Conservation (phyloP, 2,329 filamentous ascomycete genomes). For the Cladophialophora yegresii region DNA sequence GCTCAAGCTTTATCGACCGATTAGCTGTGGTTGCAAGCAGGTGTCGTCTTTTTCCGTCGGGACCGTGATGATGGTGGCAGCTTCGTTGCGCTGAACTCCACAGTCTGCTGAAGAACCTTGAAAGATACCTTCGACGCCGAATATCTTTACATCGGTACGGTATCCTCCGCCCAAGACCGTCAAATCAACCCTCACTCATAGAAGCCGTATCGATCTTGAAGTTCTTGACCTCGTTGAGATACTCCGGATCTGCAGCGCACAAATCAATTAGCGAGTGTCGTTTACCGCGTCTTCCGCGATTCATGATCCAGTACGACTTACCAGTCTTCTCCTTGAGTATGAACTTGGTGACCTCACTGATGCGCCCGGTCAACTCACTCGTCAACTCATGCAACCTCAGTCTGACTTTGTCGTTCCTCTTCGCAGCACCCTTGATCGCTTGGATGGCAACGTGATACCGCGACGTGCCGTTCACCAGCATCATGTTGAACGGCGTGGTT, state of each 20-base stretch:
- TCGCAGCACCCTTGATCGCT: conserved; percentile 55
- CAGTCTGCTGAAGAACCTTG: background rate
- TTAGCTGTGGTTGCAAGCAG: background rate
- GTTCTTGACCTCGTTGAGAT: conserved; percentile 30
- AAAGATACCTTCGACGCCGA: background rate
- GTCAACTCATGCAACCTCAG: conserved; percentile 50
- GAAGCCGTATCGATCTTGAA: conserved; percentile 30
- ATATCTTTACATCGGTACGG: background rate
- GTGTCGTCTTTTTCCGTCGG: background rate
- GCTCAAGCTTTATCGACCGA: background rate
- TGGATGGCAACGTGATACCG: conserved; percentile 61
- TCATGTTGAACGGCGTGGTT: conserved; percentile 70
- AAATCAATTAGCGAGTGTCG: background rate
- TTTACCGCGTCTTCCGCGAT: background rate
- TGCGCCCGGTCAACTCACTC: conserved; percentile 52
- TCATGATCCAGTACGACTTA: conserved; percentile 40
- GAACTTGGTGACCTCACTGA: conserved; percentile 55
- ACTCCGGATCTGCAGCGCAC: conserved; percentile 27
- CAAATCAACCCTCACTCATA: conserved; percentile 27
- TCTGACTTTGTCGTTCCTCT: conserved; percentile 53
- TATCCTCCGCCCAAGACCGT: background rate
- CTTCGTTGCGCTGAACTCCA: background rate
- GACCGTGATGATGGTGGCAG: background rate
- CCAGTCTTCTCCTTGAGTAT: conserved; percentile 58
- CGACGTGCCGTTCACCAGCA: conserved; percentile 63